Evolutionary conservation across 179 eudicot genomes (phyloP).

Genomic region (Actinidia chinensis): DNA sequence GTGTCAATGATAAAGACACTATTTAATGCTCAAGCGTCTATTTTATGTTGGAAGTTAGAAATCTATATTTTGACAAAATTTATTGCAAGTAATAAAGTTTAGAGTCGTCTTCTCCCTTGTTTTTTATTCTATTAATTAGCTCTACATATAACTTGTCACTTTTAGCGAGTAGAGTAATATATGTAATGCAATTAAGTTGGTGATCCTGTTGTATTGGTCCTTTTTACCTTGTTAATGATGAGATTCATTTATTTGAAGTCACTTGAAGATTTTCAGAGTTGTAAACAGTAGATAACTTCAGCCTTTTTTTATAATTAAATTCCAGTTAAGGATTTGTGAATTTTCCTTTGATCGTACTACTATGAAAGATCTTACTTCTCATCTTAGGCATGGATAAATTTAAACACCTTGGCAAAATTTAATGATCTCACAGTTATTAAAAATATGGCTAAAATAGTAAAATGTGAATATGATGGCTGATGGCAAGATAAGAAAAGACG

Average conservation of each 20-base stretch:
- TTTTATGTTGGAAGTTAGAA: not conserved
- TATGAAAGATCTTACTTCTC: not conserved
- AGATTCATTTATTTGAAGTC: not conserved
- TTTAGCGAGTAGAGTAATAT: constrained; percentile 1
- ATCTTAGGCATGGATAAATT: not conserved
- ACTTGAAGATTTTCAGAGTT: not conserved
- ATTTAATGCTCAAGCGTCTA: not conserved
- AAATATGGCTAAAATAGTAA: not conserved
- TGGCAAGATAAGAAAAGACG: constrained; percentile 1
- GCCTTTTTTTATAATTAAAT: not conserved
- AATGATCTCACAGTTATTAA: not conserved
- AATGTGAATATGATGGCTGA: not conserved
- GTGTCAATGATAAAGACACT: no score
- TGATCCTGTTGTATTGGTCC: not conserved
- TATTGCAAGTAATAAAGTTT: no score
- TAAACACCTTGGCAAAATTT: not conserved
- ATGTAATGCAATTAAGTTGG: not conserved
- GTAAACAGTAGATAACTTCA: not conserved
- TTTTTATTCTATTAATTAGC: not conserved
- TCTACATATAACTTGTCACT: not conserved
- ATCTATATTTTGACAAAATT: no score
- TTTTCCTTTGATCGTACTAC: not conserved
- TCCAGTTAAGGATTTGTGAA: not conserved
- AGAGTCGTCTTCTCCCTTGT: not conserved
- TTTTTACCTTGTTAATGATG: not conserved